Base-by-base conservation (phyloP, 768 basidiomycete genomes). In the Suillus subluteus region DNA sequence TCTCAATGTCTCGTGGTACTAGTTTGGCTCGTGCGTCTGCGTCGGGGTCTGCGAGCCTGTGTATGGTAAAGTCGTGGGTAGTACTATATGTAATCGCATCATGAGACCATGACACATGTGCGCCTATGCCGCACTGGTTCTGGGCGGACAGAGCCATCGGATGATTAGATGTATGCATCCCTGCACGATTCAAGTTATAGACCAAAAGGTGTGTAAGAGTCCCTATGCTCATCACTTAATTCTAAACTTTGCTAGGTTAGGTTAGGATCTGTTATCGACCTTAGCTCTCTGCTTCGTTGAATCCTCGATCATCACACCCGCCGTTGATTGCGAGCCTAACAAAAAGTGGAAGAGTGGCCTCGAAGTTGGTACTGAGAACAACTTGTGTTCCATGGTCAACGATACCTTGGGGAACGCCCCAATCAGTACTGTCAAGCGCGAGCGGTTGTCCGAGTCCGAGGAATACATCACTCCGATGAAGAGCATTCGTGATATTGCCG, bases 131-230 rank as follows among this genome's bases (percentile, higher is more conserved):
- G 13, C 15, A 37, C 26, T 26, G 26, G 26, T 16, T 52, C 15
- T 12, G 50, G 26, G 26, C 3, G 13, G 48, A 23, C 48, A 13
- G 48, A 13, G 21, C 21, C 18, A 6, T 21, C 8, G 6, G 4
- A 9, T 11, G 21, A 21, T 4, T 46, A 6, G 65, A 88, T 85
- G 73, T 91, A 91, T 73, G 93, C 94, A 56, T 90, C 87, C 78
- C 91, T 73, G 89, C 86, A 63, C 93, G 87, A 75, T 95, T 94
- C 71, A 95, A 83, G 66, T 94, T 88, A 75, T 90, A 94, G 72
- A 93, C 92, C 91, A 71, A 94, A 94, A n/a, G 89, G 89, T 6
- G 93, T 91, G 75, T 93, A 93, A 35, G 86, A 82, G 66, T 88
- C 83, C 48, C 15, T 6, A 7, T 52, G n/a, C 23, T 15, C 7